phyloP scores from a whole-genome alignment of 164 flowering plant genomes.

The Pachysandra terminalis region DNA sequence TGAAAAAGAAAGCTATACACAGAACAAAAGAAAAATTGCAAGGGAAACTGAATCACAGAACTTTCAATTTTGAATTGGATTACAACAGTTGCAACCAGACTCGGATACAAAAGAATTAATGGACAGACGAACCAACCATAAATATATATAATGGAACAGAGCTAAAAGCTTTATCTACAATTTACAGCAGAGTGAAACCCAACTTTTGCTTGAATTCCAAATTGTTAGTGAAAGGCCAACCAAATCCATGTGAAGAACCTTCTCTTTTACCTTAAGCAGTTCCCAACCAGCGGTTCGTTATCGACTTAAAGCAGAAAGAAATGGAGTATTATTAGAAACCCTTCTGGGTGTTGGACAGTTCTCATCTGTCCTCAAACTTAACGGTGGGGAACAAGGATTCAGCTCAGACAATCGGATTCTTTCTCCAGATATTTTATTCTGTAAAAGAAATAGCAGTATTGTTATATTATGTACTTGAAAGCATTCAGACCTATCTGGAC shows the following conservation, averaged over 20 bases:
- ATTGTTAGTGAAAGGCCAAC: conserved; percentile 23
- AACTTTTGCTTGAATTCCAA: not conserved
- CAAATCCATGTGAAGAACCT: not conserved
- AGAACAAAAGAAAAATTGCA: too few relatives aligned
- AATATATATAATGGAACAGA: too few relatives aligned
- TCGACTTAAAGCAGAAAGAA: conserved; percentile 53
- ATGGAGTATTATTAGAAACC: conserved; percentile 31
- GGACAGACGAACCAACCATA: not conserved
- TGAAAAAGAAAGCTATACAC: too few relatives aligned
- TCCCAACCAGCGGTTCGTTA: conserved; percentile 7
- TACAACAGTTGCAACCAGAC: too few relatives aligned
- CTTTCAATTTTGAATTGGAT: too few relatives aligned
- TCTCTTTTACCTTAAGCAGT: not conserved
- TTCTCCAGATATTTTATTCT: conserved; percentile 55
- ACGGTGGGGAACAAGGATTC: conserved; percentile 49
- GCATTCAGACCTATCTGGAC: not conserved
- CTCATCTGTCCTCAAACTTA: conserved; percentile 39
- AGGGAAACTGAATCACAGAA: too few relatives aligned
- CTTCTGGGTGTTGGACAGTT: conserved; percentile 33
- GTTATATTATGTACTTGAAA: not conserved
- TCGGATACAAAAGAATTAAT: too few relatives aligned
- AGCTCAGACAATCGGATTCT: conserved; percentile 53
- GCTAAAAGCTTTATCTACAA: conserved; percentile 7
- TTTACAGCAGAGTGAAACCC: too few relatives aligned
- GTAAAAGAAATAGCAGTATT: conserved; percentile 14